Conservation (phyloP, 495 filamentous ascomycete genomes). For the Podospora didyma region DNA sequence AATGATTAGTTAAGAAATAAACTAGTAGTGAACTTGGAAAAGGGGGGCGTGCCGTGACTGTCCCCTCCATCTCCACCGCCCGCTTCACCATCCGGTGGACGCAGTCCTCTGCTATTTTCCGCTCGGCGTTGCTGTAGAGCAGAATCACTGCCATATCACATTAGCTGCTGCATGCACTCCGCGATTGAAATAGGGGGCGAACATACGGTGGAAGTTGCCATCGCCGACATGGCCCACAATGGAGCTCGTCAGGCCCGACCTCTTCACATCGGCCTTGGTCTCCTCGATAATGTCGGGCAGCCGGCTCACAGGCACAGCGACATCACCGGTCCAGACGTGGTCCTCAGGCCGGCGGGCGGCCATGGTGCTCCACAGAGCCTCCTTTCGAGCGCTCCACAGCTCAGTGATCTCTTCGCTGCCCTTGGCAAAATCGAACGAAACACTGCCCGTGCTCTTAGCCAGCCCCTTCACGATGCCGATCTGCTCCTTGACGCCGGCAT, state of each 20-base stretch:
- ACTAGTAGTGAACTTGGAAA: neutral
- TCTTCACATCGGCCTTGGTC: slow-evolving; percentile 67
- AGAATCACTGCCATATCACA: slow-evolving; percentile 52
- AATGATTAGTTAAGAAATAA: neutral
- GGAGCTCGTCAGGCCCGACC: slow-evolving; percentile 61
- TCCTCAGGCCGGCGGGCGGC: slow-evolving; percentile 53
- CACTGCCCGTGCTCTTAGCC: slow-evolving; percentile 56
- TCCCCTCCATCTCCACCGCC: slow-evolving; percentile 78
- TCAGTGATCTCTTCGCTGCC: slow-evolving; percentile 65
- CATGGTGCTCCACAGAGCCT: slow-evolving; percentile 76
- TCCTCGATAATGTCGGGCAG: slow-evolving; percentile 73
- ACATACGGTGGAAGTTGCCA: slow-evolving; percentile 74
- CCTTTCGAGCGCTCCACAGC: slow-evolving; percentile 85
- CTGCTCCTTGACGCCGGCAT: slow-evolving; percentile 74
- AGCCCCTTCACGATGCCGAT: slow-evolving; percentile 66
- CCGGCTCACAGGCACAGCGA: slow-evolving; percentile 72
- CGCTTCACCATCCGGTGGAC: slow-evolving; percentile 83
- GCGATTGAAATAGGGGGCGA: neutral
- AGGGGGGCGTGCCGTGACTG: slow-evolving; percentile 53
- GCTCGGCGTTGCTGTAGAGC: slow-evolving; percentile 64
- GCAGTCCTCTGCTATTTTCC: slow-evolving; percentile 59
- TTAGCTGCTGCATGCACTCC: slow-evolving; percentile 12
- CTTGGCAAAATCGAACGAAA: slow-evolving; percentile 76
- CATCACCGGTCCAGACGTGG: slow-evolving; percentile 79
- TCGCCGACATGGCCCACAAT: slow-evolving; percentile 84